These are phyloP conservation scores for Conidiobolus incongruus DNA, from an alignment of 371 early-diverging fungal genomes.

Conservation along the genomic window DNA sequence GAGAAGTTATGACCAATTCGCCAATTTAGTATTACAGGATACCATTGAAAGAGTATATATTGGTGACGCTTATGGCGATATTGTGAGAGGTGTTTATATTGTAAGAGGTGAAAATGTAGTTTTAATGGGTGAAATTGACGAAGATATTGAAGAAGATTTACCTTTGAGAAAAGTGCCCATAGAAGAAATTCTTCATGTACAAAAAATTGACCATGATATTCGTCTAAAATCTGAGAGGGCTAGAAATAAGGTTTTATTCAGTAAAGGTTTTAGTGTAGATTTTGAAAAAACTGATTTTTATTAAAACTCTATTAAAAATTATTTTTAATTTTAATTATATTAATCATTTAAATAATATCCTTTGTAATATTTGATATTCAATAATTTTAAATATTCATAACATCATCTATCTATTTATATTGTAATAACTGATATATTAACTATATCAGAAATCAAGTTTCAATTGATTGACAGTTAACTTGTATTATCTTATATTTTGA, in stretches of 20 bases:
- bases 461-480: no score
- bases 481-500: no score
- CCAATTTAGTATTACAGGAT: conserved; percentile 89
- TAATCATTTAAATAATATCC: no score
- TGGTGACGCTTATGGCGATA: conserved; percentile 70
- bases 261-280: conserved; percentile 74
- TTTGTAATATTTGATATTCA: no score
- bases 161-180: conserved; percentile 56
- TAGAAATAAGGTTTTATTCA: conserved; percentile 41
- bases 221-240: conserved; percentile 44
- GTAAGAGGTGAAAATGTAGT: conserved; percentile 95
- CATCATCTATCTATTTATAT: no score
- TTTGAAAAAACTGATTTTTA: conserved; percentile 52
- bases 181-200: conserved; percentile 49
- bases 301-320: conserved; percentile 14
- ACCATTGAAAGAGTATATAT: conserved; percentile 84
- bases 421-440: no score
- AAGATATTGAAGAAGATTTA: conserved; percentile 46
- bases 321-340: no score
- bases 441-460: no score
- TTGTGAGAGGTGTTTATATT: conserved; percentile 76
- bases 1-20: conserved; percentile 91
- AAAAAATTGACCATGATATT: conserved; percentile 52
- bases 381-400: no score
- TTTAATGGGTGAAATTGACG: conserved; percentile 77